Evolutionary conservation across 306 rosid genomes (phyloP).

Genomic region (Arachis hypogaea): DNA sequence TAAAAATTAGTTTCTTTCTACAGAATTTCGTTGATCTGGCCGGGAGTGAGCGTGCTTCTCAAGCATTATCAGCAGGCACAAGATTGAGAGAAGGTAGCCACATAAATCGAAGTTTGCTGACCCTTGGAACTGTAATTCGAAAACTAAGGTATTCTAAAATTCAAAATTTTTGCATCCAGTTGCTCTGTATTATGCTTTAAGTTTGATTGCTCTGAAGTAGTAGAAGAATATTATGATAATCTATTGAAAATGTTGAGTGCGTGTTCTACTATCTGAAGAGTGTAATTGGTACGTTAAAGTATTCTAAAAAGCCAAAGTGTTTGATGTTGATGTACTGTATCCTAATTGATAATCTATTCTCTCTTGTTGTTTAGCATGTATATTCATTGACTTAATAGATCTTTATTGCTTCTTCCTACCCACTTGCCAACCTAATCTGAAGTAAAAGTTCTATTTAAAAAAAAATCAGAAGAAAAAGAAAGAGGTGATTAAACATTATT

Average conservation of each 20-base stretch:
- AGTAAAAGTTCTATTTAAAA: no score
- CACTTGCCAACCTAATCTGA: no score
- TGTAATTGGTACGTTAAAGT: conserved; percentile 28
- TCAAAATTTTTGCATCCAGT: not conserved
- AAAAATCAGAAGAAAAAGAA: no score
- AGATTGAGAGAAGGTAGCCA: conserved; percentile 94
- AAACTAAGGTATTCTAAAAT: conserved; percentile 63
- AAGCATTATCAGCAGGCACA: conserved; percentile 71
- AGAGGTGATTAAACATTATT: not conserved
- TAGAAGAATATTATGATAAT: conserved; percentile 15
- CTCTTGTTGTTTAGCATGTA: no score
- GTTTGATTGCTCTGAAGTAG: not conserved
- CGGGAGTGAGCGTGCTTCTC: conserved; percentile 95
- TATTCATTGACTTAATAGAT: no score
- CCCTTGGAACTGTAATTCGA: conserved; percentile 89
- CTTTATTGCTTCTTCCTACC: conserved; percentile 13
- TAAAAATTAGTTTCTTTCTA: conserved; percentile 20
- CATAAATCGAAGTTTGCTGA: conserved; percentile 89
- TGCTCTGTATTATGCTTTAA: conserved; percentile 11
- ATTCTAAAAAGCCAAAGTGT: conserved; percentile 9
- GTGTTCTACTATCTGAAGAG: conserved; percentile 6
- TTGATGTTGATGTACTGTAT: conserved; percentile 9
- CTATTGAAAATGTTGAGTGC: conserved; percentile 12
- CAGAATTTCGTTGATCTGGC: conserved; percentile 97
- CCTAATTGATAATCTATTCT: not conserved